Conservation (phyloP, 2,329 filamentous ascomycete species). For the Botrytis cinerea region DNA sequence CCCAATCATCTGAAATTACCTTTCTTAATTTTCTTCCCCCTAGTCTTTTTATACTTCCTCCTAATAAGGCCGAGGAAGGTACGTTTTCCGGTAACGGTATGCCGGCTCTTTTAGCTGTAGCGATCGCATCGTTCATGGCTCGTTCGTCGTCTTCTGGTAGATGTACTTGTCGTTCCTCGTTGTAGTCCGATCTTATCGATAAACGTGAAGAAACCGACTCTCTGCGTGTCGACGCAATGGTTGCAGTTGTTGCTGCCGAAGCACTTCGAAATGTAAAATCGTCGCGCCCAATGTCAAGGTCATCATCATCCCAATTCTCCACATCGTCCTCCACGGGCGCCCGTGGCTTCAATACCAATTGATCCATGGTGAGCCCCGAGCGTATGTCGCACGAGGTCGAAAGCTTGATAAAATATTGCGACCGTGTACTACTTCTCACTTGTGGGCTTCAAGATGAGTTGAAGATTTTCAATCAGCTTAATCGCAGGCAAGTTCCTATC, state of each 20-base stretch:
- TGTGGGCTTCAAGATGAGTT: conserved; percentile 26
- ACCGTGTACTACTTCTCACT: conserved; percentile 1
- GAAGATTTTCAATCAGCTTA: conserved; percentile 26
- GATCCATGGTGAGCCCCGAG: conserved; percentile 34
- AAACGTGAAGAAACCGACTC: conserved; percentile 66
- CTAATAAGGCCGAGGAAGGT: conserved; percentile 83
- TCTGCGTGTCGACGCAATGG: conserved; percentile 54
- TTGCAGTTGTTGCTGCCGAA: conserved; percentile 46
- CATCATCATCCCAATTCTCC: conserved; percentile 79
- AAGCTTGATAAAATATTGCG: background rate
- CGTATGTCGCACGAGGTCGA: background rate
- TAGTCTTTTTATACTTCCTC: conserved; percentile 89
- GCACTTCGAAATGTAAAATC: conserved; percentile 60
- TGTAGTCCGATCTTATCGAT: conserved; percentile 25
- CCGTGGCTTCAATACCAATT: conserved; percentile 40
- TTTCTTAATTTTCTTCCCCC: conserved; percentile 73
- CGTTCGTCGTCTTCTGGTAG: conserved; percentile 82
- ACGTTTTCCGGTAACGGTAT: conserved; percentile 89
- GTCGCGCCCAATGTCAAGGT: conserved; percentile 70
- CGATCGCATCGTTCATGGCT: conserved; percentile 81
- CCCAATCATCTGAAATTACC: conserved; percentile 76
- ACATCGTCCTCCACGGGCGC: conserved; percentile 55
- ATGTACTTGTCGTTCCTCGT: conserved; percentile 82
- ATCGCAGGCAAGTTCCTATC: conserved; percentile 33
- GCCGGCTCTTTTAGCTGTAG: conserved; percentile 82